A percentile compares a stretch with the other conserved stretches of the same genome.
Evolutionary conservation across 2,329 filamentous ascomycete species (phyloP).

Genomic region (Sporothrix variecibatus): DNA sequence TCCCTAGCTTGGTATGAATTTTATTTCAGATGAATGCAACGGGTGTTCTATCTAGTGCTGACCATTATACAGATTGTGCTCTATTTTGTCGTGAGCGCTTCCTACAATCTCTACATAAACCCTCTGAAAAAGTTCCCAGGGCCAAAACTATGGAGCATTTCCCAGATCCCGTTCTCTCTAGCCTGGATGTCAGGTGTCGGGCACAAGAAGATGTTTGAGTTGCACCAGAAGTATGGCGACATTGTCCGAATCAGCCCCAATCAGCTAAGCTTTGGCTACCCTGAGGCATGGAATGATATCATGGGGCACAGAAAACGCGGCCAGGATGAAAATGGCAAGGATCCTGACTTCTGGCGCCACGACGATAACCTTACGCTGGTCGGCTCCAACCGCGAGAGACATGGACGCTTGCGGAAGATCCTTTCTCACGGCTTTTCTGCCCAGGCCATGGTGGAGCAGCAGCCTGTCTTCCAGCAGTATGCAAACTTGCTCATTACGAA

Average conservation of each 20-base stretch:
- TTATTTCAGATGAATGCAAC: neutral
- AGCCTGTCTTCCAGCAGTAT: neutral
- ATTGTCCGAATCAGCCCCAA: neutral
- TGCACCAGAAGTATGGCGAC: neutral
- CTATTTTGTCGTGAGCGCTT: neutral
- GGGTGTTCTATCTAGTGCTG: neutral
- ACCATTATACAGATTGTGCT: neutral
- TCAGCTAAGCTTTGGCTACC: neutral
- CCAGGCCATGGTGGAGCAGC: neutral
- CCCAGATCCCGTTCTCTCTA: neutral
- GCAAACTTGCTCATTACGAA: neutral
- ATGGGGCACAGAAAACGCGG: neutral
- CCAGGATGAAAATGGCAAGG: neutral
- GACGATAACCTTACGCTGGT: neutral
- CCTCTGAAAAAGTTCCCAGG: neutral
- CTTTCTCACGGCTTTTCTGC: neutral
- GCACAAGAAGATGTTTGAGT: neutral
- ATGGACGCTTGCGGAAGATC: neutral
- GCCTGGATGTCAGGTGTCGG: neutral
- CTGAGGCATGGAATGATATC: neutral
- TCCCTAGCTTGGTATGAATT: neutral
- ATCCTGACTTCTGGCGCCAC: neutral
- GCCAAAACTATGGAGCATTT: neutral
- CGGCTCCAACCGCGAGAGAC: neutral
- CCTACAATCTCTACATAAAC: neutral